phyloP scores from a whole-genome alignment of 2,329 filamentous ascomycete species.

The Colletotrichum trifolii region DNA sequence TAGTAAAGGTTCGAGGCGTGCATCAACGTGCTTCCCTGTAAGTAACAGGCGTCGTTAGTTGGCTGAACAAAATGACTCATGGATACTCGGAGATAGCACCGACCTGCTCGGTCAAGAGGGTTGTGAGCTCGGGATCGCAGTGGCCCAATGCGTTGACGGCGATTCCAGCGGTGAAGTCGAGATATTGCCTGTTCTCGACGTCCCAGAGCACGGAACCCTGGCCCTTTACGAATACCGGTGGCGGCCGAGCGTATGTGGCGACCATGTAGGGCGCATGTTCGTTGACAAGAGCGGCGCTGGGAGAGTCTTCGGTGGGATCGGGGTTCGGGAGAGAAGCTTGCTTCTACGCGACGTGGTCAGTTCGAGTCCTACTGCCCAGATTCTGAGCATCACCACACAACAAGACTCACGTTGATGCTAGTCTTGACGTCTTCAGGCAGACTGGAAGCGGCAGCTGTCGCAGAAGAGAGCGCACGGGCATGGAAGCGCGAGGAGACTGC shows the following conservation, averaged over 20 bases:
- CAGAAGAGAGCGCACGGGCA: conserved; percentile 46
- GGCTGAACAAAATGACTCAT: conserved; percentile 20
- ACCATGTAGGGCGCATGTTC: conserved; percentile 91
- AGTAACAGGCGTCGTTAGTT: conserved; percentile 16
- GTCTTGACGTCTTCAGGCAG: conserved; percentile 47
- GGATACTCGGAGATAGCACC: conserved; percentile 37
- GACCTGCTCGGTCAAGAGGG: conserved; percentile 83
- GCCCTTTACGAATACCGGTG: conserved; percentile 89
- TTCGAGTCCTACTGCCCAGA: not conserved
- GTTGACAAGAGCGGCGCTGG: conserved; percentile 78
- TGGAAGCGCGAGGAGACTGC: conserved; percentile 42
- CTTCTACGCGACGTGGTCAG: conserved; percentile 38
- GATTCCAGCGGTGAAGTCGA: conserved; percentile 96
- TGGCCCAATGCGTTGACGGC: conserved; percentile 95
- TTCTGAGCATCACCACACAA: no score
- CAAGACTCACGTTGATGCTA: conserved; percentile 46
- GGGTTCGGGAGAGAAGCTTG: conserved; percentile 66
- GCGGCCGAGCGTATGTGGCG: conserved; percentile 90
- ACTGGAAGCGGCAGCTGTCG: conserved; percentile 50
- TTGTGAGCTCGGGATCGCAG: conserved; percentile 81
- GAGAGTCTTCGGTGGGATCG: conserved; percentile 79
- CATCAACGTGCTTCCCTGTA: conserved; percentile 78
- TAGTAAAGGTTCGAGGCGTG: conserved; percentile 98
- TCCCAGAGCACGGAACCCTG: conserved; percentile 92
- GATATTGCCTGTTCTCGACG: conserved; percentile 85